Evolutionary conservation across 2,329 filamentous ascomycete genomes (phyloP), one percentile per base, ranked within the genome.

Genomic region (Huntiella abstrusa): DNA sequence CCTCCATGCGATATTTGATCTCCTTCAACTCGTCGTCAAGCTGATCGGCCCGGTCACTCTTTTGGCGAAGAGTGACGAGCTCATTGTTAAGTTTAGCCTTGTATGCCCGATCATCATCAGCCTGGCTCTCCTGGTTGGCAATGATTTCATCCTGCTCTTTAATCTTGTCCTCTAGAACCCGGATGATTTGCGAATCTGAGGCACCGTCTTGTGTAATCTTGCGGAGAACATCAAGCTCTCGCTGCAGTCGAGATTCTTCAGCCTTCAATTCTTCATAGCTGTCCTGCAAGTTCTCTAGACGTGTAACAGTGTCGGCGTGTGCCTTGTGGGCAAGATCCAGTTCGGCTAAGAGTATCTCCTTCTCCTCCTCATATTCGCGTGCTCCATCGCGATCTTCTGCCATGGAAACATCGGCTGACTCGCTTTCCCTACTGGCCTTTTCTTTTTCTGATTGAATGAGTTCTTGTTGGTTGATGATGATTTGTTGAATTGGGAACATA

Each of bases 101-200:
- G 57, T 62, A 58, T 12, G 62, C 57, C 13, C 62, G 61, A 51
- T 69, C 60, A 32, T 69, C 65, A 48, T 80, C 72, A 8, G 79
- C 61, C 53, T 82, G 72, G 15, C 70, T 69, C 57, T 87, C 82
- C 53, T 84, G 73, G 17, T 67, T 71, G 35, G 76, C 75, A 55
- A 87, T 86, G 43, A 84, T 65, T 49, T 79, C 70, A 57, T 83
- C 77, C 54, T 81, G 76, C 54, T 84, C 75, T 36, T 71, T 70
- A 17, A 79, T 63, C 52, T 71, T 70, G 38, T 64, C 62, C 53
- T 77, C 66, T 53, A 80, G 62, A 50, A 67, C 60, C 60, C 65
- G 64, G 51, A 75, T 68, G 43, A 68, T 62, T 46, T 69, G 65
- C 16, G 63, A 68, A 56, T 63, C 71, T 58, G 64, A 65, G 59